Evolutionary conservation across 129 eudicot genomes (phyloP).

Genomic region (Lonicera japonica): DNA sequence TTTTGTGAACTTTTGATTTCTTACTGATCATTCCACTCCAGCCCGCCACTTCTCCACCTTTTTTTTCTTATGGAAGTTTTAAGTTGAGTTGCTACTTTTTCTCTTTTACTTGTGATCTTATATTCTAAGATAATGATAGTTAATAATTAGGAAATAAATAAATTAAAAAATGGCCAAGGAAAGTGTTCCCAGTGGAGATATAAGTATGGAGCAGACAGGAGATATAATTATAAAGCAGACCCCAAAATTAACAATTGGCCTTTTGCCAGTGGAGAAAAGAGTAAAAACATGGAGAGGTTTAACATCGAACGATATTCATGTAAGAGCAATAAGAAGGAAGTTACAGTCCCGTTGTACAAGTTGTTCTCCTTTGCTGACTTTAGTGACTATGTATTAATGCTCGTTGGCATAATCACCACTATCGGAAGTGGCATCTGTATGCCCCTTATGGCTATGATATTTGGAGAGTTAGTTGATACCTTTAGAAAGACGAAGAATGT

Average conservation of each 20-base stretch:
- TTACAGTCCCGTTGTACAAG: conserved; percentile 22
- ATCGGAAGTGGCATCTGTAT: conserved; percentile 28
- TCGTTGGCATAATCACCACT: conserved; percentile 27
- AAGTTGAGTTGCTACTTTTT: too few species aligned
- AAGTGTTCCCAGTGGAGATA: neutral
- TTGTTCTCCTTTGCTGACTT: conserved; percentile 36
- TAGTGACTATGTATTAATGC: conserved; percentile 20
- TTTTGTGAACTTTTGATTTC: too few species aligned
- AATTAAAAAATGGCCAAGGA: neutral
- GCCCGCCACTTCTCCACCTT: too few species aligned
- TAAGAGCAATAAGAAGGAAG: conserved; percentile 7
- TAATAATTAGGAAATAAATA: neutral
- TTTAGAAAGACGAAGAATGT: conserved; percentile 21
- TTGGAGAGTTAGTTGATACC: conserved; percentile 32
- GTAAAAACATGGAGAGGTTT: too few species aligned
- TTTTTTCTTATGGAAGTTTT: too few species aligned
- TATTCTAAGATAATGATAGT: too few species aligned
- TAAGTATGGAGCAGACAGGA: too few species aligned
- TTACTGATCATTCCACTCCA: too few species aligned
- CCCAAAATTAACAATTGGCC: neutral
- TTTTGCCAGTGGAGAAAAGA: neutral
- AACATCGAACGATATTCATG: neutral
- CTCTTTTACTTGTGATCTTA: too few species aligned
- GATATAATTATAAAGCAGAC: neutral
- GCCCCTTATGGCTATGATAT: conserved; percentile 36